Percentiles rank a stretch among this genome's conserved stretches.
Evolutionary conservation across 176 grass and related monocot species (phyloP).

Genomic region (Oryza officinalis): DNA sequence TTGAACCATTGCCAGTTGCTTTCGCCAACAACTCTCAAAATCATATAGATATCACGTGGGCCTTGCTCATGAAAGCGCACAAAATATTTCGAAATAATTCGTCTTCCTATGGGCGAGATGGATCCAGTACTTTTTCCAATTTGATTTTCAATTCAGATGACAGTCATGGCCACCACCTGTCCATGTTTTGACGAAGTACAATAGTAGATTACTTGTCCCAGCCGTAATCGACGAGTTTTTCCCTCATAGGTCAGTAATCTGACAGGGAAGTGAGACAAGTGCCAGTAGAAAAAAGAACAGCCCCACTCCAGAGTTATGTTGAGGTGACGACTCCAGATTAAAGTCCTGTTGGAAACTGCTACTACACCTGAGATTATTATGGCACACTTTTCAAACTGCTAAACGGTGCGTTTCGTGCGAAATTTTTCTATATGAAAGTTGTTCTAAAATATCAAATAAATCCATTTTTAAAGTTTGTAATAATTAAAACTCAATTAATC

Average conservation of each 20-base stretch:
- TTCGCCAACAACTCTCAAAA: constrained; percentile 14
- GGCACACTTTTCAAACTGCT: too few relatives aligned
- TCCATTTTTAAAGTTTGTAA: too few relatives aligned
- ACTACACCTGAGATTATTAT: too few relatives aligned
- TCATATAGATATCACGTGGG: constrained; percentile 9
- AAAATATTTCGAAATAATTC: background rate
- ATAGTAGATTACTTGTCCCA: constrained; percentile 4
- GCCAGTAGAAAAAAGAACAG: background rate
- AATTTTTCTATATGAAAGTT: too few relatives aligned
- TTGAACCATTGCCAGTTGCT: background rate
- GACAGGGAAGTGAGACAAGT: background rate
- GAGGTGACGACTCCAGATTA: background rate
- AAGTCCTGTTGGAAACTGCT: too few relatives aligned
- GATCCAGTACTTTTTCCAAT: background rate
- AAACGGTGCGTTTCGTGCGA: too few relatives aligned
- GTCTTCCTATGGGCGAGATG: background rate
- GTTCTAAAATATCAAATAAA: too few relatives aligned
- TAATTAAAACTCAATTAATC: too few relatives aligned
- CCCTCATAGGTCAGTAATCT: background rate
- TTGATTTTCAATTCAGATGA: constrained; percentile 4
- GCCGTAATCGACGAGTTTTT: background rate
- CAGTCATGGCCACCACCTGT: background rate
- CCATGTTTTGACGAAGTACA: constrained; percentile 7
- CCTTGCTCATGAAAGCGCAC: background rate
- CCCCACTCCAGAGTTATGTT: background rate